Conservation (phyloP, 2,329 filamentous ascomycete genomes). For the Ophiostoma montium region DNA sequence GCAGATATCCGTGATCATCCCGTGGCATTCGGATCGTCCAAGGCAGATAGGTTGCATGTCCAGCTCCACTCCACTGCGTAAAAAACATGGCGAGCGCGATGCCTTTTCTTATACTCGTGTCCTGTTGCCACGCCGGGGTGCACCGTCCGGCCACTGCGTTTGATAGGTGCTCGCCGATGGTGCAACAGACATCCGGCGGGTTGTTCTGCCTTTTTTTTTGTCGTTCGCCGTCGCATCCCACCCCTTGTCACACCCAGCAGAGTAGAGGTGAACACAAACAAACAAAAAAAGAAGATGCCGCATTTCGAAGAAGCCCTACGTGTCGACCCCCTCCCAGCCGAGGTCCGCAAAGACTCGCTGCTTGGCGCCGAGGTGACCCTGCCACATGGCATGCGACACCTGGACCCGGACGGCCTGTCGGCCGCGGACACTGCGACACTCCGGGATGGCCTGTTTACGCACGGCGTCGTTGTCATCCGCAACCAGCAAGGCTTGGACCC, state of each 20-base stretch:
- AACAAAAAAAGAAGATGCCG: neutral
- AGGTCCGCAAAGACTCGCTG: neutral
- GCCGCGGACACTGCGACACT: neutral
- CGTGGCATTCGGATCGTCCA: too few species aligned
- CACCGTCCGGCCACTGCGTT: neutral
- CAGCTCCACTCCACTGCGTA: too few species aligned
- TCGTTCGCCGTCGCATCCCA: too few species aligned
- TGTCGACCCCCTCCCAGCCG: neutral
- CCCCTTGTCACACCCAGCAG: too few species aligned
- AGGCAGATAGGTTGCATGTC: too few species aligned
- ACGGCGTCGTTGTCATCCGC: neutral
- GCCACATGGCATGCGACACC: neutral
- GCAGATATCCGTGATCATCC: too few species aligned
- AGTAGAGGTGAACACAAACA: too few species aligned
- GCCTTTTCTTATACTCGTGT: too few species aligned
- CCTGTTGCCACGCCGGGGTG: neutral
- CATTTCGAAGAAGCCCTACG: neutral
- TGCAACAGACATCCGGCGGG: too few species aligned
- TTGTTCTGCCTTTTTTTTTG: too few species aligned
- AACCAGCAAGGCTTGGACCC: neutral
- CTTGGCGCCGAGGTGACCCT: neutral
- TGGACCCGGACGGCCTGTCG: neutral
- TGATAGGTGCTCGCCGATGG: neutral
- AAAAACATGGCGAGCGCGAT: too few species aligned
- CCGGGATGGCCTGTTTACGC: neutral